Percentiles rank a stretch among this genome's conserved stretches.
Evolutionary conservation across 2,329 filamentous ascomycete genomes (phyloP).

Genomic region (Pseudogymnoascus sp.): DNA sequence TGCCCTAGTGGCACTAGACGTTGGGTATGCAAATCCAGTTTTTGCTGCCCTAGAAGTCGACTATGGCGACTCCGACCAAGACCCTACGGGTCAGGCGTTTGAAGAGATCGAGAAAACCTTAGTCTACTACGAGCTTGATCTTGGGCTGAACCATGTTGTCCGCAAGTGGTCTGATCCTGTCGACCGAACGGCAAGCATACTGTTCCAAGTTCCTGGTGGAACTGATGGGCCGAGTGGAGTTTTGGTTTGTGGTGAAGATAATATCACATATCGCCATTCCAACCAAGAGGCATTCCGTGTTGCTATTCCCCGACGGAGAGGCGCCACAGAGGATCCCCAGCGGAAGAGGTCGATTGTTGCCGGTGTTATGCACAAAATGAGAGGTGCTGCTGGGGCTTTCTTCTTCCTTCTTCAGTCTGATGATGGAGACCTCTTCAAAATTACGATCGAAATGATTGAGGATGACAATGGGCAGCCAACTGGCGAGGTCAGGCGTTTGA

Average conservation of each 20-base stretch:
- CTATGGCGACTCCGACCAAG: conserved; percentile 85
- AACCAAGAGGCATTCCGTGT: conserved; percentile 87
- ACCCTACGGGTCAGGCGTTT: conserved; percentile 75
- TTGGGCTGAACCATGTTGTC: conserved; percentile 94
- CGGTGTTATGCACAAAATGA: conserved; percentile 96
- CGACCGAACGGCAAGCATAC: conserved; percentile 76
- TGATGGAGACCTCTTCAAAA: conserved; percentile 96
- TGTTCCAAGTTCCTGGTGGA: conserved; percentile 94
- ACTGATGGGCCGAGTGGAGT: conserved; percentile 92
- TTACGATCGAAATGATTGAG: conserved; percentile 84
- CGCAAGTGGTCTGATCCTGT: conserved; percentile 94
- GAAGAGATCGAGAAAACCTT: conserved; percentile 80
- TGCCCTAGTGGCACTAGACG: conserved; percentile 79
- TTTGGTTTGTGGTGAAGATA: conserved; percentile 88
- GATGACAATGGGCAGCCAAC: conserved; percentile 71
- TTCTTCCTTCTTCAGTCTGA: conserved; percentile 96
- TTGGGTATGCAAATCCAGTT: conserved; percentile 93
- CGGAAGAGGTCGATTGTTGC: conserved; percentile 80
- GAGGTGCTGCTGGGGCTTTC: conserved; percentile 73
- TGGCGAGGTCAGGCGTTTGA: conserved; percentile 73
- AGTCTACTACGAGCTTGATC: conserved; percentile 95
- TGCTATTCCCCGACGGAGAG: conserved; percentile 77
- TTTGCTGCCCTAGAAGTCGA: conserved; percentile 94
- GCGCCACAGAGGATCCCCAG: conserved; percentile 84
- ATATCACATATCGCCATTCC: conserved; percentile 92